Conservation (phyloP, 176 grass and related monocot genomes). For the Lolium perenne region DNA sequence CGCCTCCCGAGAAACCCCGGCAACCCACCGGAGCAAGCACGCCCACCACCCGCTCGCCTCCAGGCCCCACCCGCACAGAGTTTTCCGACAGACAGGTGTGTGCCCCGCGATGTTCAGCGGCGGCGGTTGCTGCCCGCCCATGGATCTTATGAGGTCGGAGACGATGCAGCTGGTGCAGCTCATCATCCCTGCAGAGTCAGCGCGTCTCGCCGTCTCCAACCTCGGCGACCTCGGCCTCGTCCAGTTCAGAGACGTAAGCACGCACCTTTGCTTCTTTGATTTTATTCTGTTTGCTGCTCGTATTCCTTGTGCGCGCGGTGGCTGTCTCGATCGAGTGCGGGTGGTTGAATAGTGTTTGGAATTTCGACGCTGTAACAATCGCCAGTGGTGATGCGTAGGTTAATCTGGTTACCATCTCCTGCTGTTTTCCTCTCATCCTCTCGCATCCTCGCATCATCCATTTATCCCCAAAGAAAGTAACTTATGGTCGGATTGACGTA, state of each 20-base stretch:
- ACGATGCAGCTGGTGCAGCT: conserved; percentile 97
- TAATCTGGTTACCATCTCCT: not conserved
- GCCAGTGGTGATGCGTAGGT: not conserved
- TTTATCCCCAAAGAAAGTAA: not conserved
- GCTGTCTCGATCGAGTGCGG: too few species aligned
- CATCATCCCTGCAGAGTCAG: conserved; percentile 89
- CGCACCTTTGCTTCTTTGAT: not conserved
- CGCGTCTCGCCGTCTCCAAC: conserved; percentile 76
- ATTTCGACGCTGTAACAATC: not conserved
- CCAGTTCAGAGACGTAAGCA: conserved; percentile 94
- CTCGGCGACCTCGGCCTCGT: conserved; percentile 90
- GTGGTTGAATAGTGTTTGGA: too few species aligned
- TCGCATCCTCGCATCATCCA: not conserved
- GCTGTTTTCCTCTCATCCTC: not conserved
- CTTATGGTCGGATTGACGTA: too few species aligned
- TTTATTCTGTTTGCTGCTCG: not conserved
- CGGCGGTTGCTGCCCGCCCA: conserved; percentile 68
- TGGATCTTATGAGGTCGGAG: conserved; percentile 99
- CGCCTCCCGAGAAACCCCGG: not conserved
- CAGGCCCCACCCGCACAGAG: not conserved
- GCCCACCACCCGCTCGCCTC: not conserved
- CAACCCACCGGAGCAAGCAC: conserved; percentile 11
- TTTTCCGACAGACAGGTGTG: not conserved
- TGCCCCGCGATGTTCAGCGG: conserved; percentile 41
- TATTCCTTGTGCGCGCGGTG: too few species aligned